phyloP scores from a whole-genome alignment of 495 filamentous ascomycete species.

The Aspergillus haitiensis region DNA sequence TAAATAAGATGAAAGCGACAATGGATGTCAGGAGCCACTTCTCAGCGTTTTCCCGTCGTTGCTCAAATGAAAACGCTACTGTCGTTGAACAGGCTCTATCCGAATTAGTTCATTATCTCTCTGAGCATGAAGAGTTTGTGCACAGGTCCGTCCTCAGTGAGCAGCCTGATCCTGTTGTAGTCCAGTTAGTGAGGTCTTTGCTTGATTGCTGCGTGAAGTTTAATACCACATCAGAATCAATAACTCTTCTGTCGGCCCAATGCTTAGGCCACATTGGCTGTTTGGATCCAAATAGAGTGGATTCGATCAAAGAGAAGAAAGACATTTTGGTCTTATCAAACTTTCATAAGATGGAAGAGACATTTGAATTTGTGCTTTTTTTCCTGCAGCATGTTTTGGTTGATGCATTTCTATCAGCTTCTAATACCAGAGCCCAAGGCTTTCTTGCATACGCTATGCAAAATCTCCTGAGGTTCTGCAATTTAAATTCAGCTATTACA shows the following conservation, averaged over 20 bases:
- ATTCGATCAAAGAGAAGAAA: slow-evolving; percentile 70
- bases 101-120: slow-evolving; percentile 73
- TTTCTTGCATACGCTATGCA: slow-evolving; percentile 94
- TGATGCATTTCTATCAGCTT: slow-evolving; percentile 84
- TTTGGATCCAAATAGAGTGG: slow-evolving; percentile 85
- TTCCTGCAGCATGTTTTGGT: slow-evolving; percentile 84
- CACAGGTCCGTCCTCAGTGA: slow-evolving; percentile 81
- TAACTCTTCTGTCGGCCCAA: slow-evolving; percentile 70
- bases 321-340: slow-evolving; percentile 84
- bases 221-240: slow-evolving; percentile 61
- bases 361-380: slow-evolving; percentile 80
- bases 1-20: slow-evolving; percentile 62
- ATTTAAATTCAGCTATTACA: slow-evolving; percentile 60
- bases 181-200: slow-evolving; percentile 68
- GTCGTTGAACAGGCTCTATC: slow-evolving; percentile 77
- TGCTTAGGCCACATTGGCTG: slow-evolving; percentile 88
- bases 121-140: slow-evolving; percentile 72
- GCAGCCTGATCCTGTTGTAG: slow-evolving; percentile 75
- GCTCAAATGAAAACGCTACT: slow-evolving; percentile 76
- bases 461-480: slow-evolving; percentile 74
- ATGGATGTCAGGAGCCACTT: slow-evolving; percentile 64
- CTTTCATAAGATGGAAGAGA: slow-evolving; percentile 76
- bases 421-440: slow-evolving; percentile 80
- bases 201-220: slow-evolving; percentile 83
- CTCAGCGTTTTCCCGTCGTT: slow-evolving; percentile 66